Evolutionary conservation across 108 stramenopile species (phyloP), one percentile per base, ranked within the genome.

Genomic region (Conticribra weissflogii): DNA sequence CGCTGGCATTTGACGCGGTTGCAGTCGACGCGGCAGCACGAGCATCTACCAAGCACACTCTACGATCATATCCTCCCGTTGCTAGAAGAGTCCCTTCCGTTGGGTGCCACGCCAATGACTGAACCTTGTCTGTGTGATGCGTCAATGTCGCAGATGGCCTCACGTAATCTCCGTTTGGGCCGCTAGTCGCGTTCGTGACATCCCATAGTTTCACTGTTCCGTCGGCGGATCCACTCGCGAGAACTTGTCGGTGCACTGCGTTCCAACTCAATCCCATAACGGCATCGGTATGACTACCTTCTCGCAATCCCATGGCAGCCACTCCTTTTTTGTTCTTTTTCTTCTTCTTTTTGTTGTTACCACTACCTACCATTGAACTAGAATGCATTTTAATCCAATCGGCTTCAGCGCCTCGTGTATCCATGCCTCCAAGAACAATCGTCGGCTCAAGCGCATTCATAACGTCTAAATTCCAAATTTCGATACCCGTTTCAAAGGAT

Each of bases 401-500:
- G 51, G 86, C 86, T 68, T 90, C 92, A 3, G 89, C 78, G 31
- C 84, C 85, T 15, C 85, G 68, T 14, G 90, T 92, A 66, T 92
- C 90, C 71, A 87, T 90, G 21, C 98, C 98, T 27, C 99, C 99
- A 27, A 99, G 79, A 7, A 91, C 81, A 49, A 86, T 79, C 0
- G 89, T 68, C 0, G 99, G 99, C 76, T 99, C 99, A 16, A 99
- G 69, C 0, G 98, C 93, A 81, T 99, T 97, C 74, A 99, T 64
- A 1, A 98, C 96, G 74, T 99, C 99, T 2, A 98, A 71, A 76
- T 99, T 98, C 99, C 99, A 99, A 63, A 99, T 91, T 80, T 99
- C 98, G 75, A 99, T 99, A 18, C 89, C 97, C 14, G 98, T 95
- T 30, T 86, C 72, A 72, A 99, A 98, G 27, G 98, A 98, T 19